A percentile compares a stretch with the other conserved stretches of the same genome.
Conservation (phyloP, 257 asterid species). For the Solanum sejunctum region DNA sequence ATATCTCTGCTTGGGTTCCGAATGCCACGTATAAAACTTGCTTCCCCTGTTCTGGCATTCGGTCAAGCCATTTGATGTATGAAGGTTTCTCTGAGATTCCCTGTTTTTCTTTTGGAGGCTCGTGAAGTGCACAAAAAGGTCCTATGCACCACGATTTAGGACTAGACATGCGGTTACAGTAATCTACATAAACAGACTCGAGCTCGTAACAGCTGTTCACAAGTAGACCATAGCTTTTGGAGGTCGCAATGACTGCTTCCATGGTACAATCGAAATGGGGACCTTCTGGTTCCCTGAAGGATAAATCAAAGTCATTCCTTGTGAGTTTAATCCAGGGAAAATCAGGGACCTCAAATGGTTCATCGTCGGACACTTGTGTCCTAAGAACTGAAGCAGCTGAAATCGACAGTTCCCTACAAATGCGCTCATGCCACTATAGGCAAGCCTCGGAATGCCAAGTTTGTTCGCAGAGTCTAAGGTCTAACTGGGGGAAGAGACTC, state of each 20-base stretch:
- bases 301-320: slow-evolving; percentile 30
- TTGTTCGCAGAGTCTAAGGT: slow-evolving; percentile 34
- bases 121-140: slow-evolving; percentile 37
- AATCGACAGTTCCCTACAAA: not conserved
- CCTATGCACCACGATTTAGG: slow-evolving; percentile 33
- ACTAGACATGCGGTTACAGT: not conserved
- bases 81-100: not conserved
- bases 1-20: slow-evolving; percentile 58
- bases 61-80: slow-evolving; percentile 58
- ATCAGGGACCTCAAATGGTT: slow-evolving; percentile 16
- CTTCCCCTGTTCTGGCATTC: slow-evolving; percentile 7
- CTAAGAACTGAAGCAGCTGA: not conserved
- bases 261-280: not conserved
- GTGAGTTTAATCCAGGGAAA: slow-evolving; percentile 44
- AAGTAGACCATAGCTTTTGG: slow-evolving; percentile 38
- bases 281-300: slow-evolving; percentile 21
- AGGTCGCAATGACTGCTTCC: not conserved
- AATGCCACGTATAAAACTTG: slow-evolving; percentile 55
- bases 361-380: slow-evolving; percentile 17
- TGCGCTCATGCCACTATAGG: slow-evolving; percentile 33
- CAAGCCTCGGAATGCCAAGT: slow-evolving; percentile 37
- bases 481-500: slow-evolving; percentile 11
- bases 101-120: not conserved
- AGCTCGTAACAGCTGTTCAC: slow-evolving; percentile 51
- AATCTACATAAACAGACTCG: slow-evolving; percentile 25